Percentiles rank a stretch among this genome's conserved stretches.
Evolutionary conservation across 2,329 filamentous ascomycete genomes (phyloP).

Genomic region (Cladosporium cucumerinum): DNA sequence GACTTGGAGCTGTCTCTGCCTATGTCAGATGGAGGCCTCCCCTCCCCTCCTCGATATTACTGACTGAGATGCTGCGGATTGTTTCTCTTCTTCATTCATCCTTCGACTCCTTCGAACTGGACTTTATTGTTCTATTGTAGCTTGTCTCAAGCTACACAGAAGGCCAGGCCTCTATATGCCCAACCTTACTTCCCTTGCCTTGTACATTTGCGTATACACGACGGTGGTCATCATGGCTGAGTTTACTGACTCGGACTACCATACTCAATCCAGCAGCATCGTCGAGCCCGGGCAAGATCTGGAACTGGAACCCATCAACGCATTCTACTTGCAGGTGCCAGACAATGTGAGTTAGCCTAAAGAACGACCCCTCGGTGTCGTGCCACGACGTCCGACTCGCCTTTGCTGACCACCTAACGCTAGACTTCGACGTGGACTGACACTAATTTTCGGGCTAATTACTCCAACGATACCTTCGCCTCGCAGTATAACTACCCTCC

Average conservation of each 20-base stretch:
- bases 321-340: neutral
- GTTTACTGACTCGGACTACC: neutral
- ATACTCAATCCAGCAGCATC: neutral
- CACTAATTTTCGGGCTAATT: neutral
- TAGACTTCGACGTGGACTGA: neutral
- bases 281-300: neutral
- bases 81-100: neutral
- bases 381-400: neutral
- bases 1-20: neutral
- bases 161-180: neutral
- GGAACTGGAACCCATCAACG: neutral
- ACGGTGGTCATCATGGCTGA: neutral
- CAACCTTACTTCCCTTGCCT: neutral
- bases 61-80: neutral
- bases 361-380: neutral
- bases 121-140: neutral
- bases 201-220: neutral
- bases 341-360: neutral
- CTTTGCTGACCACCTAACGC: neutral
- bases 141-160: neutral
- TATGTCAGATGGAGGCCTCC: neutral
- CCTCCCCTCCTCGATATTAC: neutral
- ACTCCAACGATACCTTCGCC: neutral
- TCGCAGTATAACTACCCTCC: neutral
- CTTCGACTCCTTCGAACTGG: neutral